phyloP scores from a whole-genome alignment of 495 filamentous ascomycete species.

The Trichoderma erinaceum region DNA sequence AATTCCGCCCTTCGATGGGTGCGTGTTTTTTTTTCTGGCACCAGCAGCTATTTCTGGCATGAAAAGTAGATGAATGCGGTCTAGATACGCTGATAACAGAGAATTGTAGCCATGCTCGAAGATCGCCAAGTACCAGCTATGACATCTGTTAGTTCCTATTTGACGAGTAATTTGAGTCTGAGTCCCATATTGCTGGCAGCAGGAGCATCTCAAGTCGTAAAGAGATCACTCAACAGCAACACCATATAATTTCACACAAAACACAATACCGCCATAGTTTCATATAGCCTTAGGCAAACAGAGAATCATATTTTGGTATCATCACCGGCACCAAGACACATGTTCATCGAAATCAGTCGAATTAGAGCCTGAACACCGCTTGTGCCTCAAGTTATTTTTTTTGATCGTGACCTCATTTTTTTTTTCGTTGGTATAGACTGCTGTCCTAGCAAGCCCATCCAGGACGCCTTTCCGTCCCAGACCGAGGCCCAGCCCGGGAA shows the following conservation, averaged over 20 bases:
- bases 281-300: not conserved
- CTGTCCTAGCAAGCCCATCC: conserved; percentile 13
- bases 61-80: too few relatives aligned
- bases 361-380: conserved; percentile 14
- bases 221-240: not conserved
- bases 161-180: too few relatives aligned
- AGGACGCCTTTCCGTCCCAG: conserved; percentile 13
- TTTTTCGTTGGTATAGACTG: conserved; percentile 12
- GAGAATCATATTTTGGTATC: not conserved
- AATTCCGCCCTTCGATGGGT: too few relatives aligned
- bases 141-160: too few relatives aligned
- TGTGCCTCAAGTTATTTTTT: conserved; percentile 12
- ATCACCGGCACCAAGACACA: conserved; percentile 10
- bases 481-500: conserved; percentile 9
- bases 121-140: too few relatives aligned
- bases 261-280: not conserved
- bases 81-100: too few relatives aligned
- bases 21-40: too few relatives aligned
- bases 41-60: too few relatives aligned
- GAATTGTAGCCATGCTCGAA: too few relatives aligned
- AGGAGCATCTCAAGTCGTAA: too few relatives aligned
- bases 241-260: not conserved
- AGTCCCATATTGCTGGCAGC: too few relatives aligned
- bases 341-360: not conserved
- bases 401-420: conserved; percentile 18